Evolutionary conservation across 495 filamentous ascomycete genomes (phyloP), one percentile per base, ranked within the genome.

Genomic region (Podospora bellae-mahoneyi): DNA sequence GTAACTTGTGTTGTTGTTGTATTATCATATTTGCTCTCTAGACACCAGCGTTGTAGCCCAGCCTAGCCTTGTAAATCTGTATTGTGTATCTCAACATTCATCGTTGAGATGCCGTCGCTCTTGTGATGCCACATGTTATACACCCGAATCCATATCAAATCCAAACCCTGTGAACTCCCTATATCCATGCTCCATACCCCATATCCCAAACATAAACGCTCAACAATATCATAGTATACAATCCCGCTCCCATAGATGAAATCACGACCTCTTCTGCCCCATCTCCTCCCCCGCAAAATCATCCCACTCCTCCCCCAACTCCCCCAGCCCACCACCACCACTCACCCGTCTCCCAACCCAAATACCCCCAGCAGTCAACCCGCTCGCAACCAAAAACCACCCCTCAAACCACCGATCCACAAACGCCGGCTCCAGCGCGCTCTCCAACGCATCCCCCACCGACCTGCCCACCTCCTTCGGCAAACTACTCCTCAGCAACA

Each of bases 371-470:
- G 83, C 87, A 18, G 92, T 93, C 18, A 82, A 73, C 0, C 77
- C 80, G 60, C 86, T 88, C 6, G 87, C 87, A 3, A 84, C 70
- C 28, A 93, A 76, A 71, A 94, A 95, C 88, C 91, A 91, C 26
- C 85, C 86, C 73, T 94, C 92, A 74, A 94, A 95, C 92, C 91
- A 94, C n/a, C 86, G 78, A 69, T 93, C 92, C n/a, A 91, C 89
- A 68, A 93, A 92, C 2, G 74, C 78, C 7, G 86, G 84, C 73
- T 91, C 88, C 9, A 93, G 80, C 10, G 88, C 89, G 39, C 88
- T 88, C 32, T 86, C 86, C 39, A 94, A 78, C n/a, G 87, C 90
- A 66, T 90, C 90, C 4, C 85, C 85, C 4, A 93, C 89, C 4
- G 88, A 88, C 39, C 85, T 83, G 19, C 91, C 86, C 70, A 93